Evolutionary conservation across 2,329 filamentous ascomycete genomes (phyloP).

Genomic region (Diaporthe vexans): DNA sequence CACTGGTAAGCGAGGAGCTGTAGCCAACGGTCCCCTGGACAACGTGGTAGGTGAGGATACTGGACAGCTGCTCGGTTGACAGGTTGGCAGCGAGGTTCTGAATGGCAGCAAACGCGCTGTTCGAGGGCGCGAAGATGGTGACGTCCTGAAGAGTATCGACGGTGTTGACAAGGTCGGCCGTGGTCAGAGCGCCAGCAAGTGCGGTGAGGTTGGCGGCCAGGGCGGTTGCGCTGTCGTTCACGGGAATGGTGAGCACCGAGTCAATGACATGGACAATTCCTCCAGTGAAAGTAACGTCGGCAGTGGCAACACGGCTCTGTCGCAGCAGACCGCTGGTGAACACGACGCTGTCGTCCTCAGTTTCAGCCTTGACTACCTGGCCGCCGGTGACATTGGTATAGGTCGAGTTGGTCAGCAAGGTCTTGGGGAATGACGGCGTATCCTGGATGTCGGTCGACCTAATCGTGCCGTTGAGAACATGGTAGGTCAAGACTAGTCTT

Average conservation of each 20-base stretch:
- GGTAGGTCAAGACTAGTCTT: conserved; percentile 64
- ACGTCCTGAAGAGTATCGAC: conserved; percentile 61
- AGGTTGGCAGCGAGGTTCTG: conserved; percentile 65
- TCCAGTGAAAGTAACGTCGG: conserved; percentile 67
- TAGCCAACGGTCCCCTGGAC: conserved; percentile 69
- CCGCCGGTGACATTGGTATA: conserved; percentile 73
- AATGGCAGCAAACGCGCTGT: conserved; percentile 71
- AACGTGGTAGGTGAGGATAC: conserved; percentile 75
- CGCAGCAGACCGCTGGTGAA: conserved; percentile 67
- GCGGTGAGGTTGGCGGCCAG: conserved; percentile 59
- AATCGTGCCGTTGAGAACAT: conserved; percentile 69
- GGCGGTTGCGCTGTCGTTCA: conserved; percentile 57
- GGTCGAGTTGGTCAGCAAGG: conserved; percentile 61
- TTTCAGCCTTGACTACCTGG: conserved; percentile 66
- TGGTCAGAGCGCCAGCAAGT: conserved; percentile 60
- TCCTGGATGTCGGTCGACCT: conserved; percentile 48
- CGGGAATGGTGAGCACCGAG: conserved; percentile 61
- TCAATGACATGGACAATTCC: conserved; percentile 69
- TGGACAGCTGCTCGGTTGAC: conserved; percentile 60
- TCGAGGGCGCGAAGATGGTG: conserved; percentile 76
- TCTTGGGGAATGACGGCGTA: conserved; percentile 53
- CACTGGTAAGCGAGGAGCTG: conserved; percentile 54
- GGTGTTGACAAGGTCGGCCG: conserved; percentile 56
- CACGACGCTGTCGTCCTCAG: conserved; percentile 57
- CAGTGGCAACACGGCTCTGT: conserved; percentile 61